A percentile compares a stretch with the other conserved stretches of the same genome.
These are phyloP conservation scores for Dalbergia cochinchinensis DNA, from an alignment of 306 rosid genomes.

Conservation along the genomic window DNA sequence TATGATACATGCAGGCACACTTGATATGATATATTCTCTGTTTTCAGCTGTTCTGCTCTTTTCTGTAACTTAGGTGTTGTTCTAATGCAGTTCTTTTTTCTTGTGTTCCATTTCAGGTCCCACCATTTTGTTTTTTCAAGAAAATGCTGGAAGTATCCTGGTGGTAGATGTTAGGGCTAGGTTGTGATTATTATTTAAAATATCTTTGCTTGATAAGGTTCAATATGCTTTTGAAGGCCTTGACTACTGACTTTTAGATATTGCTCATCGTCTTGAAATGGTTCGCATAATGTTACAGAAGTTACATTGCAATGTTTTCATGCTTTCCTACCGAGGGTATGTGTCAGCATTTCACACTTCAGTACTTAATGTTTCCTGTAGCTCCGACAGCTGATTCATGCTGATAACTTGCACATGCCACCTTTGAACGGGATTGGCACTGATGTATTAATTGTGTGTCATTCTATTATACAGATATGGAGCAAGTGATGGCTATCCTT, in stretches of 20 bases:
- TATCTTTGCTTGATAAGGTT: conserved; percentile 38
- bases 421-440: conserved; percentile 43
- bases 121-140: conserved; percentile 95
- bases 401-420: conserved; percentile 20
- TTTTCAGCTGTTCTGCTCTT: conserved; percentile 23
- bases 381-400: conserved; percentile 8
- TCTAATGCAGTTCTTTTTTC: conserved; percentile 43
- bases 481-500: conserved; percentile 97
- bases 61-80: conserved; percentile 23
- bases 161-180: conserved; percentile 37
- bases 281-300: conserved; percentile 85
- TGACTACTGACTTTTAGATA: conserved; percentile 79
- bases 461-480: conserved; percentile 72
- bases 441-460: conserved; percentile 31
- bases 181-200: conserved; percentile 31
- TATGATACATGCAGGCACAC: background rate
- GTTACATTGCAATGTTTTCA: conserved; percentile 88
- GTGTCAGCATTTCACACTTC: conserved; percentile 16
- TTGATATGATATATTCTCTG: conserved; percentile 7
- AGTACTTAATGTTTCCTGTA: conserved; percentile 14
- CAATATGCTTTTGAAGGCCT: conserved; percentile 58
- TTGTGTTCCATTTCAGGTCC: conserved; percentile 78
- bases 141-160: conserved; percentile 99
- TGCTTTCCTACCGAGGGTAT: conserved; percentile 99
- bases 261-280: conserved; percentile 99